These are phyloP conservation scores for Amborella trichopoda DNA, from an alignment of 164 flowering plant genomes.

Conservation along the genomic window DNA sequence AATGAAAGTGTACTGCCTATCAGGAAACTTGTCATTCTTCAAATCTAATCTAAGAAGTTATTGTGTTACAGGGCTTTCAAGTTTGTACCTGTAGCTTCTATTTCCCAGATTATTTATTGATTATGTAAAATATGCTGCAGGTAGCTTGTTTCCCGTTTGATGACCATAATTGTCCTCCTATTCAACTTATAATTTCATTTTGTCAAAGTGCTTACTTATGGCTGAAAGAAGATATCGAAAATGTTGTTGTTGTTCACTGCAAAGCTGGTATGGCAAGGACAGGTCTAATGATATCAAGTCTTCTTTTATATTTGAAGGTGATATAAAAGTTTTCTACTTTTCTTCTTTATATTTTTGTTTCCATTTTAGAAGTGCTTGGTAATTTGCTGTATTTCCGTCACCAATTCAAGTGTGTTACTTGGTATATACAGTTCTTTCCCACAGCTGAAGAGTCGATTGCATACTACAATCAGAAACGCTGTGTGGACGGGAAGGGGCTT, in stretches of 20 bases:
- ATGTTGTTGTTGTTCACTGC: conserved; percentile 97
- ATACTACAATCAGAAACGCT: conserved; percentile 95
- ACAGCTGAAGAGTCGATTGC: conserved; percentile 98
- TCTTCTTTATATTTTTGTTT: no score
- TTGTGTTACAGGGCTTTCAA: no score
- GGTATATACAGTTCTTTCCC: conserved; percentile 90
- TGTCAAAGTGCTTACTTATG: conserved; percentile 97
- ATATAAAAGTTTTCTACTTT: no score
- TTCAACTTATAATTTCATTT: conserved; percentile 71
- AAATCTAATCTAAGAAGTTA: no score
- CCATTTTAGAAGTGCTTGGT: no score
- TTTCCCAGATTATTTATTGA: no score
- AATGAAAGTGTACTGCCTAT: no score
- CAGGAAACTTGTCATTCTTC: no score
- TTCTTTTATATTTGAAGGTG: conserved; percentile 84
- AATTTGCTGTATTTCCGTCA: no score
- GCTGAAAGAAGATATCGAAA: conserved; percentile 95
- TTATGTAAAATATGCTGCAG: no score
- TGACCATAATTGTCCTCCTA: conserved; percentile 96
- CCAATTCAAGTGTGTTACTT: no score
- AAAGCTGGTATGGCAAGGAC: conserved; percentile 99
- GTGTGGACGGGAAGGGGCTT: conserved; percentile 92
- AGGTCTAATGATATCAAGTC: conserved; percentile 96
- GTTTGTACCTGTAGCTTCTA: no score
- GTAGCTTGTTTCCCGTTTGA: conserved; percentile 97